These are phyloP conservation scores for Ceratobasidium sp. DNA, from an alignment of 1,284 basidiomycete species.

Conservation along the genomic window DNA sequence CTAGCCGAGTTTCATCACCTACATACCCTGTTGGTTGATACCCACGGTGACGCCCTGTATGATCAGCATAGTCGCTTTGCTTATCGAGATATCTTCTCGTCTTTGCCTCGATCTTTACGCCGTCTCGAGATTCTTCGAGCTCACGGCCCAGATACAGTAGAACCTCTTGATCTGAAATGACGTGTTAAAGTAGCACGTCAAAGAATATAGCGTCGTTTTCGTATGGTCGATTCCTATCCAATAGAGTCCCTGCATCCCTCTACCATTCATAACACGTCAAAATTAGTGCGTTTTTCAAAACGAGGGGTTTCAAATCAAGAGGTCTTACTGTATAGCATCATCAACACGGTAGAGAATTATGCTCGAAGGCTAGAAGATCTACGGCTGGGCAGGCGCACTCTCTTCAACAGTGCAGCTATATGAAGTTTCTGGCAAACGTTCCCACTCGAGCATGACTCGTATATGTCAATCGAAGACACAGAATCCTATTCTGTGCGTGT, in stretches of 20 bases:
- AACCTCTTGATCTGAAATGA: too few species aligned
- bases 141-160: constrained; percentile 30
- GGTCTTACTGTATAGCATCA: too few species aligned
- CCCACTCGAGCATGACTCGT: constrained; percentile 35
- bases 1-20: constrained; percentile 1
- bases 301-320: too few species aligned
- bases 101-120: constrained; percentile 19
- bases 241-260: too few species aligned
- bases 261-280: too few species aligned
- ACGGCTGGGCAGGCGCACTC: constrained; percentile 15
- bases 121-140: constrained; percentile 11
- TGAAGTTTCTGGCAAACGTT: constrained; percentile 27
- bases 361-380: constrained; percentile 18
- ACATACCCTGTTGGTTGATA: constrained; percentile 15
- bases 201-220: too few species aligned
- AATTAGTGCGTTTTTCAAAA: too few species aligned
- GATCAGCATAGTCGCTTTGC: constrained; percentile 3
- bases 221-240: too few species aligned
- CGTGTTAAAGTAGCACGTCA: too few species aligned
- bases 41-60: constrained; percentile 5
- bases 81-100: constrained; percentile 22
- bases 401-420: neutral
- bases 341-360: constrained; percentile 3
- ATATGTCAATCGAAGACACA: constrained; percentile 30
- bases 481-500: constrained; percentile 19